Evolutionary conservation across 2,329 filamentous ascomycete species (phyloP), one percentile per base, ranked within the genome.

Genomic region (Ascochyta fabae): DNA sequence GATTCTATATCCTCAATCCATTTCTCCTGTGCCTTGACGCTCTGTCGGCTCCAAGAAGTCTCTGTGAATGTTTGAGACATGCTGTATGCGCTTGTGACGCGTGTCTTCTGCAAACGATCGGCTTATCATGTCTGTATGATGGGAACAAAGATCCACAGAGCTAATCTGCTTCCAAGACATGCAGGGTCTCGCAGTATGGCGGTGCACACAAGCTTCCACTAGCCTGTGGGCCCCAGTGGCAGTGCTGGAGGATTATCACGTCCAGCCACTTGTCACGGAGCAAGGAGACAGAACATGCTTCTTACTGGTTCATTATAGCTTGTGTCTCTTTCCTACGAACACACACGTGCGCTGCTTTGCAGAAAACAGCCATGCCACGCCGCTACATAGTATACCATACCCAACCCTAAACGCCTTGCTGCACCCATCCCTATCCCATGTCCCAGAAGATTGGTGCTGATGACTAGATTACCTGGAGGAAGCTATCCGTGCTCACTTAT

Each of bases 1-100:
- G 61, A 61, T 65, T 65, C 59, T 65, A 73, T 71, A 73, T 71
- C 69, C 67, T 71, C 65, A 70, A 69, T 70, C 58, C 63, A 70
- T 56, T 62, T 64, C 59, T 61, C 64, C 58, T 64, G 59, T 68
- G 65, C 61, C 60, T 54, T 42, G 47, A 46, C 34, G 9, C 19
- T 29, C 35, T 13, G 26, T 10, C 31, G 22, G 16, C 10, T 16
- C n/a, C 19, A 23, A 19, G 23, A 47, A 39, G 12, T 6, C 12
- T 12, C 12, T 22, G 24, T 39, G 13, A 34, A 8, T 2, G 16
- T 3, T n/a, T 1, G 27, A 46, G 5, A 19, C 31, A 9, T 16
- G 19, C 19, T 19, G 19, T 19, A 3, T 19, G 31, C 40, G n/a
- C 36, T 3, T 45, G 40, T 27, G 45, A 45, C 46, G 52, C 29